Conservation (phyloP, 768 basidiomycete genomes). For the Tubosaeta brunneosetosa region DNA sequence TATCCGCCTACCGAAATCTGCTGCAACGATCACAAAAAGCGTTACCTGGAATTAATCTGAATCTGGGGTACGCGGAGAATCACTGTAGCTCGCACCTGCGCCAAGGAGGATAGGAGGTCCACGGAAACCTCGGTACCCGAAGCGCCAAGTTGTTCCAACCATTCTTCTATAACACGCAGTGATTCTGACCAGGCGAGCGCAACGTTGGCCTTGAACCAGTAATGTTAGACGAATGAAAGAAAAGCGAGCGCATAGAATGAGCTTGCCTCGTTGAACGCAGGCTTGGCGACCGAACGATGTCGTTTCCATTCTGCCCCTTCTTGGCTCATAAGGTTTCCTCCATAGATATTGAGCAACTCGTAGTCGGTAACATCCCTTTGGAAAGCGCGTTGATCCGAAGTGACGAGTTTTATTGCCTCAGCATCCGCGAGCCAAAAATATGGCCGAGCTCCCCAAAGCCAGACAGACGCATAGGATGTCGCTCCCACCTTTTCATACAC, state of each 20-base stretch:
- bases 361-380: slow-evolving; percentile 39
- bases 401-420: slow-evolving; percentile 37
- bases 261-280: slow-evolving; percentile 47
- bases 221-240: not conserved
- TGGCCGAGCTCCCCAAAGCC: slow-evolving; percentile 27
- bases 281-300: slow-evolving; percentile 41
- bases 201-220: slow-evolving; percentile 35
- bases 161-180: slow-evolving; percentile 36
- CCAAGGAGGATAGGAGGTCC: slow-evolving; percentile 10
- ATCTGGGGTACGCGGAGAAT: not conserved
- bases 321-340: slow-evolving; percentile 38
- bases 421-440: slow-evolving; percentile 42
- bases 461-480: slow-evolving; percentile 36
- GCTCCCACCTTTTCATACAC: slow-evolving; percentile 33
- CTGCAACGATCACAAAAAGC: slow-evolving; percentile 38
- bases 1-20: slow-evolving; percentile 38
- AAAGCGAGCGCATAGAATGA: not conserved
- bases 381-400: slow-evolving; percentile 33
- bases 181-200: slow-evolving; percentile 48
- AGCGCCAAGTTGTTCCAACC: slow-evolving; percentile 37
- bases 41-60: slow-evolving; percentile 22
- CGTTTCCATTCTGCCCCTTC: slow-evolving; percentile 47
- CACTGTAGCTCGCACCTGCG: slow-evolving; percentile 9
- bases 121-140: slow-evolving; percentile 17
- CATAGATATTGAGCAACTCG: slow-evolving; percentile 43